Base-by-base conservation (phyloP, 352 stramenopile genomes). In the Pythium phragmiticola region DNA sequence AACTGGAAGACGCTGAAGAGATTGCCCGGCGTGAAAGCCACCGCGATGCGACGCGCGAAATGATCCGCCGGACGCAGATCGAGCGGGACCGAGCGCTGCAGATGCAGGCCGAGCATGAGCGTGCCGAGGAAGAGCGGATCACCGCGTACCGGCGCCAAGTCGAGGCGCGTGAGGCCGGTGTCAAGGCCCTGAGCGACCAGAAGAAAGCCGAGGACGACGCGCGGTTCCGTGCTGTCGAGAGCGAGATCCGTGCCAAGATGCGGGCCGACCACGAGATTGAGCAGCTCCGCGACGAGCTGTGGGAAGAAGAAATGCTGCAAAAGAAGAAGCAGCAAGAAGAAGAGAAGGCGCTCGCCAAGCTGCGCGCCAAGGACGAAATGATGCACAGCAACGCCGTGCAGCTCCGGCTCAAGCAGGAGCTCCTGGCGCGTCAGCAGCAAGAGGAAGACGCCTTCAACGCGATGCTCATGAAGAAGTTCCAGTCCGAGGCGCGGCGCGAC, bases 191-290 rank as follows among this genome's bases (percentile, higher is more conserved):
- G 16, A 80, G 78, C n/a, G 79, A 82, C 13, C 72, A 75, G 46
- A 87, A 85, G 65, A 90, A 90, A 59, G 75, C 77, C 30, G 70
- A 82, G 21, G 78, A 91, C 57, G 85, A 92, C 43, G 73, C 77
- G 47, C 72, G 77, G 69, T 96, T 93, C 68, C 68, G 77, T 12
- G 76, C 77, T 4, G 84, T 97, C 21, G 86, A 96, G 57, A 77
- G 83, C 42, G 87, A 97, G 69, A 97, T 95, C 61, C 75, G 90
- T 55, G 77, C 78, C 30, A 87, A 94, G 68, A 80, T 72, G 57
- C 73, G 88, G 45, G 76, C 89, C 30, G 90, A 96, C n/a, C 76
- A 96, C 62, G 90, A 97, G 66, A 90, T 95, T 71, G 81, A 94
- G 63, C 73, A 65, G 19, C 74, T 97, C 23, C 88, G 90, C 33